phyloP scores from a whole-genome alignment of 768 basidiomycete species.

The Phlebiopsis flavidoalba region DNA sequence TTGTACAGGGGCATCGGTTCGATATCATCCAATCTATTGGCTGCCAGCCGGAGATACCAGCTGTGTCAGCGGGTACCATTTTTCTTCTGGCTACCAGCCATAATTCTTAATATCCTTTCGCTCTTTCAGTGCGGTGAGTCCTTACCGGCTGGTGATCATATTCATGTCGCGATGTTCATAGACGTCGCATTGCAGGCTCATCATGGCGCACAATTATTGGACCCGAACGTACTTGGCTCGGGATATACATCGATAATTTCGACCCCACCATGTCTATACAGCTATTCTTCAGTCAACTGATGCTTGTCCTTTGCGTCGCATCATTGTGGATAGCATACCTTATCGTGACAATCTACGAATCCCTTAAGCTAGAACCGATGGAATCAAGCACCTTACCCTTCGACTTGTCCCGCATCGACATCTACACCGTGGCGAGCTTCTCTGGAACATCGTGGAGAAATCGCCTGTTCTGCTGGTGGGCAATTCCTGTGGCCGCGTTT shows the following conservation, averaged over 20 bases:
- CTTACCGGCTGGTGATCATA: not conserved
- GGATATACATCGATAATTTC: not conserved
- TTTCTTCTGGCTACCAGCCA: not conserved
- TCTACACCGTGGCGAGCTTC: not conserved
- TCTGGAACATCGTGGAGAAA: not conserved
- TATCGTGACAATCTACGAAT: not conserved
- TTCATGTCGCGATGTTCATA: no score
- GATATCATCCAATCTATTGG: constrained; percentile 56
- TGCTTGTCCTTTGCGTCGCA: not conserved
- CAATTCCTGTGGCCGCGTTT: not conserved
- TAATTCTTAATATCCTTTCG: not conserved
- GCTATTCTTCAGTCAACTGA: not conserved
- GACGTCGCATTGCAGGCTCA: not conserved
- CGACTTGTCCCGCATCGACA: not conserved
- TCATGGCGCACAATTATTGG: not conserved
- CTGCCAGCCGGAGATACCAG: constrained; percentile 40
- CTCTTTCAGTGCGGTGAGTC: not conserved
- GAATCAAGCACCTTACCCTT: not conserved
- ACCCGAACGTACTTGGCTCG: not conserved
- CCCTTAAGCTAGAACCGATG: not conserved
- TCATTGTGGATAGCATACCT: not conserved
- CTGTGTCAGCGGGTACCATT: not conserved
- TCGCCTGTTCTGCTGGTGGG: not conserved
- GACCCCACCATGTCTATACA: not conserved
- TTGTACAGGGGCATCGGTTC: constrained; percentile 44